Evolutionary conservation across 805 yeast genomes (phyloP).

Genomic region (Zygosaccharomyces bisporus): DNA sequence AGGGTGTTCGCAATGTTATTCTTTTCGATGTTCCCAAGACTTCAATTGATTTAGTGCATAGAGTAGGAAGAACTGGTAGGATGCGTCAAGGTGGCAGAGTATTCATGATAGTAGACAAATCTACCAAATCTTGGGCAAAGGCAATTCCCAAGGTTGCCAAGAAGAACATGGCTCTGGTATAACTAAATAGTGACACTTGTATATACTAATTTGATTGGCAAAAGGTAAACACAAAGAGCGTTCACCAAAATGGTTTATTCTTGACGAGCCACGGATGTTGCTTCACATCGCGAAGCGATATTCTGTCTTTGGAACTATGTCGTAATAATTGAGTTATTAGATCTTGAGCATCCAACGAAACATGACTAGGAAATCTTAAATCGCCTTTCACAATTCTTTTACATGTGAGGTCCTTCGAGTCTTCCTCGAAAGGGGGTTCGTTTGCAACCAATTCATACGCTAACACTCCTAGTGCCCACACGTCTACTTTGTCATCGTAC

Average conservation of each 20-base stretch:
- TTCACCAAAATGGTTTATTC: slow-evolving; percentile 59
- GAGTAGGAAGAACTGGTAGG: slow-evolving; percentile 93
- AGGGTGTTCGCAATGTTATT: slow-evolving; percentile 74
- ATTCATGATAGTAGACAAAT: slow-evolving; percentile 66
- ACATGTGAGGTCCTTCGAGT: slow-evolving; percentile 71
- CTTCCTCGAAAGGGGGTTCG: slow-evolving; percentile 87
- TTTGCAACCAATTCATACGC: slow-evolving; percentile 86
- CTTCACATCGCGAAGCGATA: slow-evolving; percentile 56
- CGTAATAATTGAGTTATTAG: slow-evolving; percentile 60
- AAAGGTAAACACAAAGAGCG: not conserved
- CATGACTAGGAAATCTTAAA: slow-evolving; percentile 63
- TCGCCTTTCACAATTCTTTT: slow-evolving; percentile 76
- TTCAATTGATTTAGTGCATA: slow-evolving; percentile 80
- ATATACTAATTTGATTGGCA: slow-evolving; percentile 5
- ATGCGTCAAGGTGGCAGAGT: slow-evolving; percentile 88
- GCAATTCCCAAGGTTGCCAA: slow-evolving; percentile 71
- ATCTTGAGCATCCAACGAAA: slow-evolving; percentile 73
- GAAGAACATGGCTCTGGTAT: slow-evolving; percentile 41
- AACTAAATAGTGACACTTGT: slow-evolving; percentile 10
- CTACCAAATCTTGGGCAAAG: slow-evolving; percentile 72
- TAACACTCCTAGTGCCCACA: slow-evolving; percentile 89
- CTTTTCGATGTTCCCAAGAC: slow-evolving; percentile 82
- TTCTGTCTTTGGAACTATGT: slow-evolving; percentile 65
- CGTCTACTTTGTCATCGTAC: slow-evolving; percentile 75
- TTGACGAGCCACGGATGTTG: slow-evolving; percentile 81